Base-by-base conservation (phyloP, 2,329 filamentous ascomycete species). In the Colletotrichum costaricense region DNA sequence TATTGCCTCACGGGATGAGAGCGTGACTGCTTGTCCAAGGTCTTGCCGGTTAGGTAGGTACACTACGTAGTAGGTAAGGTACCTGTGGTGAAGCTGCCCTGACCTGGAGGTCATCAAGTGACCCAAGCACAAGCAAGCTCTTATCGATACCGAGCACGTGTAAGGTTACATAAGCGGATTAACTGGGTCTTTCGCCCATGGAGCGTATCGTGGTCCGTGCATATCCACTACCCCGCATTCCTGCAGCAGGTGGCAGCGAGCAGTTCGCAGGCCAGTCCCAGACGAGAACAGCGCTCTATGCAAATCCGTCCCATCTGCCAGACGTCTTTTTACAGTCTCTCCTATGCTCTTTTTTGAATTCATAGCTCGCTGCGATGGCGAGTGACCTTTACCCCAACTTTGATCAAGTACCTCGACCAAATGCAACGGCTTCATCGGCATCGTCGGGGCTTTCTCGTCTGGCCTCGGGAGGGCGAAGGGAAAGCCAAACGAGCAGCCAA, bases 401-500 rank as follows among this genome's bases (percentile, higher is more conserved):
- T 57, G 33, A 49, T 49, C 54, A 56, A 65, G 33, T 58, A 57
- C 42, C 42, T 55, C 22, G 63, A n/a, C 38, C 58, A 57, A 49
- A 9, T 22, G 19, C 42, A 22, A 62, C 69, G 63, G 63, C 56
- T 63, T 60, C 46, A 26, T 73, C 70, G 70, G 67, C 67, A 72
- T 64, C 55, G 26, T 69, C 70, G 66, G 70, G 66, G 59, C 59
- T 69, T 72, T 69, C 70, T 69, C 70, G 65, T 72, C 35, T 59
- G 58, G 14, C n/a, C 30, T 72, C 69, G 69, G 59, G 58, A 42
- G 55, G 60, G 66, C 67, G 38, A 52, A 64, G 59, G 46, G 28
- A 42, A 14, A 28, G 38, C 22, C 12, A 30, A 30, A 35, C 8
- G 28, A 63, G 26, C 59, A 42, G 5, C 26, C 9, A 19, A n/a